Evolutionary conservation across 2,329 filamentous ascomycete genomes (phyloP), one percentile per base, ranked within the genome.

Genomic region (Pezicula rhizophila): DNA sequence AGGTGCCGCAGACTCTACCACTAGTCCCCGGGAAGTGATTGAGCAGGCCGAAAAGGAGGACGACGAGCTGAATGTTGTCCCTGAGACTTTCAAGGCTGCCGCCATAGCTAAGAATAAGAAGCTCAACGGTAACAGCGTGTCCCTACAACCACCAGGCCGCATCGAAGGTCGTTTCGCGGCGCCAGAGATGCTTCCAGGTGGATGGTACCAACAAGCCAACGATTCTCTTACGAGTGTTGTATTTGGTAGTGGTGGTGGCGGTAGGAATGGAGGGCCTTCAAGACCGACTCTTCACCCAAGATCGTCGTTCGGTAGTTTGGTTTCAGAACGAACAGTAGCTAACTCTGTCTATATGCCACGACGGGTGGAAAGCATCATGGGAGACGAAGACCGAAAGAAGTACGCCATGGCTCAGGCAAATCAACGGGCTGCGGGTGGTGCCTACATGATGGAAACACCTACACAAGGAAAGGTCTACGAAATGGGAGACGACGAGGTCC

Each of bases 51-150:
- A 87, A 61, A 77, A 83, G 42, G 76, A 78, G 10, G 91, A 90
- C 0, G 90, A 97, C 62, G 92, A 96, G 56, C 78, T 96, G 48
- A 96, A 96, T 58, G 79, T 96, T 44, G 81, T 95, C 8, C 87
- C 91, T 0, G 88, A 95, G 64, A 90, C 89, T 0, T 96, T 96
- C 70, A 79, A 78, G 48, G 75, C 75, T 0, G 78, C 79, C 3
- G 67, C 74, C 5, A 74, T 82, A 45, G 79, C 78, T 8, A 68
- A 72, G 46, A 68, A 66, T 48, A 64, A 68, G 26, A 67, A 66
- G 1, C 61, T 80, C 53, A 70, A 62, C 58, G 74, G 68, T 60
- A 72, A 65, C 57, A 76, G 62, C 67, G 85, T 66, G 73, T 80
- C 66, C 37, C 72, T 96, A 18, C 80, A 85, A 57, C 91, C 92